These are phyloP conservation scores for Saturnispora serradocipensis DNA, from an alignment of 805 yeast species.

Conservation along the genomic window DNA sequence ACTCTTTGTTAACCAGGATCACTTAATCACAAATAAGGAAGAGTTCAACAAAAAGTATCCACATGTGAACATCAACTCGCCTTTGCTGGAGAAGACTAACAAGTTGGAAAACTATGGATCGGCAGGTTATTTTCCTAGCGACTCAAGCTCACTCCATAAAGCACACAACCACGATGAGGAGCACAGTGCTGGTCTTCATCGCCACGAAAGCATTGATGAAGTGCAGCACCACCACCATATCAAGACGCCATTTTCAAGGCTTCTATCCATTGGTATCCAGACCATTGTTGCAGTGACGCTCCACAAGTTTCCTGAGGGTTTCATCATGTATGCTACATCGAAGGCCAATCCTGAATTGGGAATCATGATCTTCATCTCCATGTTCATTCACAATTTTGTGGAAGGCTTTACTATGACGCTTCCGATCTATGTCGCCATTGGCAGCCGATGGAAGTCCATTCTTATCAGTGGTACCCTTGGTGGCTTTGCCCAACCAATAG, in stretches of 20 bases:
- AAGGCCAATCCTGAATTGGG: constrained; percentile 63
- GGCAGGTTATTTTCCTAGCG: background rate
- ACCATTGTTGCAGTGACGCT: constrained; percentile 80
- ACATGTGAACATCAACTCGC: constrained; percentile 26
- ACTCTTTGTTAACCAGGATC: constrained; percentile 23
- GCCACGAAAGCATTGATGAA: constrained; percentile 9
- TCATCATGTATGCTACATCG: constrained; percentile 74
- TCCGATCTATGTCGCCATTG: constrained; percentile 74
- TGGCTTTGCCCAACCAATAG: constrained; percentile 80
- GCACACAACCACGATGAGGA: constrained; percentile 4
- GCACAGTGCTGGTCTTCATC: background rate
- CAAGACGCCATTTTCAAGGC: constrained; percentile 63
- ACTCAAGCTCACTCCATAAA: background rate
- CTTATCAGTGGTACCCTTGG: constrained; percentile 61
- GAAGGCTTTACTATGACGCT: constrained; percentile 94
- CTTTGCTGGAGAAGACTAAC: constrained; percentile 16
- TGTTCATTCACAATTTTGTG: constrained; percentile 81
- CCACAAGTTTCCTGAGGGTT: constrained; percentile 94
- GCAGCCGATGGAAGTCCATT: constrained; percentile 53
- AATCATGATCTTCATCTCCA: constrained; percentile 68
- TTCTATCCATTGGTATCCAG: constrained; percentile 84
- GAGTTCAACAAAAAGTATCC: constrained; percentile 23
- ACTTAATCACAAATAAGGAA: constrained; percentile 19
- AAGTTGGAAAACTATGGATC: background rate
- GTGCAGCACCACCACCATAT: constrained; percentile 58